Evolutionary conservation across 768 basidiomycete genomes (phyloP).

Genomic region (Lyophyllum atratum): DNA sequence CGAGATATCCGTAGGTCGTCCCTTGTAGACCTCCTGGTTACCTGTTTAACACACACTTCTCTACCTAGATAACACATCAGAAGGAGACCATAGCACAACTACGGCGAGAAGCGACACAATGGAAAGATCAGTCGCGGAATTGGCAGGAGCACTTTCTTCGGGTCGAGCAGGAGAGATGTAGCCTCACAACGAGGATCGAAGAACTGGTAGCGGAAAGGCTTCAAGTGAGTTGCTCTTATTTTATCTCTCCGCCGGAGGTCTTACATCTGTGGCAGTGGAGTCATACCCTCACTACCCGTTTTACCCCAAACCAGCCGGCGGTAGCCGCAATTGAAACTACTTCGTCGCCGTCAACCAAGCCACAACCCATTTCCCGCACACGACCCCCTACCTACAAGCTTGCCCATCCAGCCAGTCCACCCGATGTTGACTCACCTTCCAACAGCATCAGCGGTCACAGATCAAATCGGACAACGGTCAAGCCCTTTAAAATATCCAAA

Average conservation of each 20-base stretch:
- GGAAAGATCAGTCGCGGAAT: constrained; percentile 74
- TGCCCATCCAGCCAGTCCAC: constrained; percentile 25
- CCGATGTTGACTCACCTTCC: constrained; percentile 25
- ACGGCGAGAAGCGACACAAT: constrained; percentile 64
- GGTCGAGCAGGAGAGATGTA: constrained; percentile 68
- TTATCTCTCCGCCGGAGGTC: constrained; percentile 6
- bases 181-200: constrained; percentile 56
- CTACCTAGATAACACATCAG: constrained; percentile 56
- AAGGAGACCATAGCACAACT: constrained; percentile 61
- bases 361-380: constrained; percentile 28
- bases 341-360: constrained; percentile 30
- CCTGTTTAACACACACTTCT: background rate
- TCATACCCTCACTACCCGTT: constrained; percentile 22
- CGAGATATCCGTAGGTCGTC: constrained; percentile 50
- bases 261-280: constrained; percentile 9
- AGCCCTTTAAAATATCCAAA: constrained; percentile 7
- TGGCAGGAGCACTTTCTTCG: constrained; percentile 83
- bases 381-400: constrained; percentile 31
- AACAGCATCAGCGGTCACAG: constrained; percentile 15
- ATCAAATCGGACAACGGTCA: constrained; percentile 7
- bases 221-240: constrained; percentile 35
- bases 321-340: constrained; percentile 27
- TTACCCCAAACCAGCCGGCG: constrained; percentile 35
- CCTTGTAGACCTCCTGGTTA: background rate
- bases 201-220: constrained; percentile 56